phyloP scores from a whole-genome alignment of 805 yeast species.

The Candida xiaguanensis region DNA sequence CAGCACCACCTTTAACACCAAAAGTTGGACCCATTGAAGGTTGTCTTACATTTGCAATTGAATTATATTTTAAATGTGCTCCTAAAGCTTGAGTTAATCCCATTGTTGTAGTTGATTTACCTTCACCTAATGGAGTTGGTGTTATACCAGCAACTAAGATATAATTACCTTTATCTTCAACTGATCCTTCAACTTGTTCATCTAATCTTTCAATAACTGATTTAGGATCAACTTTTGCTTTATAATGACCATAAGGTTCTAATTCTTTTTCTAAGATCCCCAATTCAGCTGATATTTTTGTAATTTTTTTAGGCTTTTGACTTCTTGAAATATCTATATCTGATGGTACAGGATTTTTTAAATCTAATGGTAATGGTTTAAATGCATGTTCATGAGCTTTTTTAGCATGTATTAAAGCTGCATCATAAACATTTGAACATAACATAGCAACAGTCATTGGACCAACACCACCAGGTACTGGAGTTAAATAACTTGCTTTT shows the following conservation, averaged over 20 bases:
- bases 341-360: slow-evolving; percentile 70
- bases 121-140: slow-evolving; percentile 98
- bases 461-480: slow-evolving; percentile 99
- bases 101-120: slow-evolving; percentile 93
- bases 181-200: slow-evolving; percentile 57
- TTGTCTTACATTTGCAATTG: slow-evolving; percentile 94
- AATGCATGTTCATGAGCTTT: slow-evolving; percentile 46
- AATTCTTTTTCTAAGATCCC: slow-evolving; percentile 78
- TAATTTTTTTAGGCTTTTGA: slow-evolving; percentile 82
- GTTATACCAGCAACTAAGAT: slow-evolving; percentile 95
- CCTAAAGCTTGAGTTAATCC: slow-evolving; percentile 97
- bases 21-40: slow-evolving; percentile 99
- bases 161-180: slow-evolving; percentile 72
- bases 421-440: slow-evolving; percentile 72
- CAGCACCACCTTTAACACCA: slow-evolving; percentile 99
- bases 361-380: slow-evolving; percentile 53
- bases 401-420: slow-evolving; percentile 63
- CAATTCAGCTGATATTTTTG: slow-evolving; percentile 70
- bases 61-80: slow-evolving; percentile 77
- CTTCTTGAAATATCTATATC: slow-evolving; percentile 87
- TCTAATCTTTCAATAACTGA: slow-evolving; percentile 62
- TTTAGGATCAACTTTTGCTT: slow-evolving; percentile 77
- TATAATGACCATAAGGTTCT: slow-evolving; percentile 84
- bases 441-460: slow-evolving; percentile 99
- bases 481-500: slow-evolving; percentile 74